Conservation (phyloP, 768 basidiomycete species). For the Amanita pallidorosea region DNA sequence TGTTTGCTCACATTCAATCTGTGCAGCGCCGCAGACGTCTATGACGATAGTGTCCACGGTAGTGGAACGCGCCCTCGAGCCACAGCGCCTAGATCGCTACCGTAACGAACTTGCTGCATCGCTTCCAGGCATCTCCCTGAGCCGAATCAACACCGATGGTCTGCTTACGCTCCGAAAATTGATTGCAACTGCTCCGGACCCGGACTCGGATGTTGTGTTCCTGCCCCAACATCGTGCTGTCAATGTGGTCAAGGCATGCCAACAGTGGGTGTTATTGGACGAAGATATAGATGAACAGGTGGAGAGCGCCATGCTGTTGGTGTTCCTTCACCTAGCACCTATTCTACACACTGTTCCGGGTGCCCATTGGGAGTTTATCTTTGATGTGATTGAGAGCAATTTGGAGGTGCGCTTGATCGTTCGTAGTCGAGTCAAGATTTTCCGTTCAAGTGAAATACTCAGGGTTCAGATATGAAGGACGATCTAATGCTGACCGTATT, state of each 20-base stretch:
- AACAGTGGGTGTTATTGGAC: slow-evolving; percentile 62
- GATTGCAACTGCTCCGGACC: slow-evolving; percentile 60
- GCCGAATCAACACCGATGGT: slow-evolving; percentile 59
- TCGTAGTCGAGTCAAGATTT: neutral
- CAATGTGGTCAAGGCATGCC: slow-evolving; percentile 77
- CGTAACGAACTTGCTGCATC: slow-evolving; percentile 87
- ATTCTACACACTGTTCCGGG: slow-evolving; percentile 83
- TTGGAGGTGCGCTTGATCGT: slow-evolving; percentile 55
- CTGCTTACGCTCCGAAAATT: slow-evolving; percentile 60
- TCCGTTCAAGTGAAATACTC: neutral
- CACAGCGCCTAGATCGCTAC: slow-evolving; percentile 63
- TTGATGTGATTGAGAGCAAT: slow-evolving; percentile 80
- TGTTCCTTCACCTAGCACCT: slow-evolving; percentile 72
- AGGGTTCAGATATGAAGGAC: slow-evolving; percentile 57
- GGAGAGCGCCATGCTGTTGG: slow-evolving; percentile 63
- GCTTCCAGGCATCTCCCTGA: slow-evolving; percentile 53
- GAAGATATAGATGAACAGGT: slow-evolving; percentile 68
- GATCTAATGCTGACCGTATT: slow-evolving; percentile 47
- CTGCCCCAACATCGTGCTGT: slow-evolving; percentile 78
- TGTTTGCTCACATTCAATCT: neutral
- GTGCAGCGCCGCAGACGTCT: slow-evolving; percentile 56
- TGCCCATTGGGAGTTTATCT: slow-evolving; percentile 87
- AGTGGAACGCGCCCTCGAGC: slow-evolving; percentile 53
- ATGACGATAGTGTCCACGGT: slow-evolving; percentile 58
- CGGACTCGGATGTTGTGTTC: slow-evolving; percentile 74